Percentiles rank a stretch among this genome's conserved stretches.
These are phyloP conservation scores for Gnomoniopsis smithogilvyi DNA, from an alignment of 2,329 filamentous ascomycete species.

Conservation along the genomic window DNA sequence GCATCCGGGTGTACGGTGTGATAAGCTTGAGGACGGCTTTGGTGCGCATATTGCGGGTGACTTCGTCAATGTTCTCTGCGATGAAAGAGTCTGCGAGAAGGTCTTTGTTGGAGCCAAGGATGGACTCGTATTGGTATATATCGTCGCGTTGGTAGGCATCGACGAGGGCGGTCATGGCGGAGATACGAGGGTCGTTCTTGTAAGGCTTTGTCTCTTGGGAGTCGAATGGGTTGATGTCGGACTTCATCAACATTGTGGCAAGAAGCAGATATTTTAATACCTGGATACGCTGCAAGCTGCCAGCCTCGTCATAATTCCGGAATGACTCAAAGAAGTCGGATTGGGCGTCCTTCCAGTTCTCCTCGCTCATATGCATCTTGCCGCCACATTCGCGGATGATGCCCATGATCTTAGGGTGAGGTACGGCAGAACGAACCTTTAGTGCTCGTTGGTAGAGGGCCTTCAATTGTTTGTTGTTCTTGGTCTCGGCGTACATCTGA, in stretches of 20 bases:
- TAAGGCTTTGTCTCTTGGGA: slow-evolving; percentile 99
- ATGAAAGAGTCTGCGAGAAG: slow-evolving; percentile 92
- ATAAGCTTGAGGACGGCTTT: slow-evolving; percentile 93
- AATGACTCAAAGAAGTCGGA: slow-evolving; percentile 99
- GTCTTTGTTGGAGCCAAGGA: slow-evolving; percentile 83
- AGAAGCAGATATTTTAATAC: slow-evolving; percentile 96
- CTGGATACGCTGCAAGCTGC: slow-evolving; percentile 92
- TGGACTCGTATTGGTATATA: slow-evolving; percentile 85
- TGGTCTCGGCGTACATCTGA: slow-evolving; percentile 95
- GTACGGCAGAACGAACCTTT: slow-evolving; percentile 91
- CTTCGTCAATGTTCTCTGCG: slow-evolving; percentile 97
- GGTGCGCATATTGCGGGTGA: slow-evolving; percentile 96
- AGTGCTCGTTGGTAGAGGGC: slow-evolving; percentile 87
- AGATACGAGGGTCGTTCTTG: slow-evolving; percentile 90
- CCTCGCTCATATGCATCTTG: slow-evolving; percentile 99
- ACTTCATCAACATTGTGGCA: slow-evolving; percentile 98
- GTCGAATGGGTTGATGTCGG: slow-evolving; percentile 97
- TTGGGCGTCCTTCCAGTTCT: slow-evolving; percentile 97
- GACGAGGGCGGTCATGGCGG: slow-evolving; percentile 95
- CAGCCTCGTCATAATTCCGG: slow-evolving; percentile 97
- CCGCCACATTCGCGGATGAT: slow-evolving; percentile 98
- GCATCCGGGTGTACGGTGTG: slow-evolving; percentile 91
- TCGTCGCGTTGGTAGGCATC: slow-evolving; percentile 96
- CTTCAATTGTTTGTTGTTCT: slow-evolving; percentile 97
- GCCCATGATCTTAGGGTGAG: slow-evolving; percentile 98